phyloP scores from a whole-genome alignment of 768 basidiomycete species.

The Lactarius psammicola region DNA sequence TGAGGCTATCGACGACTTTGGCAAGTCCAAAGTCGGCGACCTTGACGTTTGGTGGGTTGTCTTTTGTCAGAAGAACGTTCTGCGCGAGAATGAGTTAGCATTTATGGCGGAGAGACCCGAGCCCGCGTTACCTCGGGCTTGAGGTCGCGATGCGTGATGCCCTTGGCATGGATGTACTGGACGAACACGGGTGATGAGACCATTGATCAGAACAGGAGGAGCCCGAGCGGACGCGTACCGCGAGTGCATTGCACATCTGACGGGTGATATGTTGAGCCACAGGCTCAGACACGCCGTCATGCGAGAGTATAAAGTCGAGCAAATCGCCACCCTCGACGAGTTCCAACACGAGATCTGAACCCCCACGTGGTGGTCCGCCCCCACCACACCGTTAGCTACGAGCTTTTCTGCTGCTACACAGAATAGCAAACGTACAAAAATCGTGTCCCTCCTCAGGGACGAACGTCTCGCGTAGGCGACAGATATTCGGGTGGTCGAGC shows the following conservation, averaged over 20 bases:
- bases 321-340: slow-evolving; percentile 87
- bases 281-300: slow-evolving; percentile 54
- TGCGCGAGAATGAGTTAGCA: slow-evolving; percentile 32
- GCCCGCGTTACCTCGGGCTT: slow-evolving; percentile 67
- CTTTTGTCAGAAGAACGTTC: slow-evolving; percentile 82
- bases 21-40: slow-evolving; percentile 97
- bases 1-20: slow-evolving; percentile 80
- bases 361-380: background rate
- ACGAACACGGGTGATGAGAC: background rate
- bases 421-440: slow-evolving; percentile 48
- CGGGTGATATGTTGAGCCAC: slow-evolving; percentile 68
- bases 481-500: slow-evolving; percentile 81
- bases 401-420: slow-evolving; percentile 19
- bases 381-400: background rate
- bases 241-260: slow-evolving; percentile 78
- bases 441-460: slow-evolving; percentile 55
- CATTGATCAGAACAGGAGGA: background rate
- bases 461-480: slow-evolving; percentile 74
- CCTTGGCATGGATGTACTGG: slow-evolving; percentile 66
- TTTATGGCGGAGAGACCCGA: slow-evolving; percentile 21
- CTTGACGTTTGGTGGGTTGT: slow-evolving; percentile 70
- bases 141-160: slow-evolving; percentile 89
- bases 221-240: slow-evolving; percentile 43
- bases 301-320: slow-evolving; percentile 69
- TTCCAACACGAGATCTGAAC: slow-evolving; percentile 75